These are phyloP conservation scores for Eucalyptus caleyi DNA, from an alignment of 345 rosid species.

Conservation along the genomic window DNA sequence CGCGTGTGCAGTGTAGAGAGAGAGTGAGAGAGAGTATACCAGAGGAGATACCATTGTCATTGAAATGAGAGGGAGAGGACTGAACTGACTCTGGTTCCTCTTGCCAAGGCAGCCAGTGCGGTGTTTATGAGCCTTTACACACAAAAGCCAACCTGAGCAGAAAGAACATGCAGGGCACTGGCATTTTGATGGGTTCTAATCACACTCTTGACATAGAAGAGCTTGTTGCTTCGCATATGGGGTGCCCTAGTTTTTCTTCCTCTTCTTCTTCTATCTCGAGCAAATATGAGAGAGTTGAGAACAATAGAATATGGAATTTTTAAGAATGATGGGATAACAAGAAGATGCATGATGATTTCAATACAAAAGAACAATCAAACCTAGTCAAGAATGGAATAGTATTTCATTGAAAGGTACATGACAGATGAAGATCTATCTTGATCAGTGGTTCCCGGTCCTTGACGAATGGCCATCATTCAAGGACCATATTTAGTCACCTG, in stretches of 20 bases:
- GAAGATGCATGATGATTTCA: not conserved
- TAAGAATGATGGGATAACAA: not conserved
- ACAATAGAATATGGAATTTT: not conserved
- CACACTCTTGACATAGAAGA: constrained; percentile 53
- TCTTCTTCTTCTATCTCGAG: not conserved
- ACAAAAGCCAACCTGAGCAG: constrained; percentile 66
- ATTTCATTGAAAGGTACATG: not conserved
- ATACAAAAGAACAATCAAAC: too few relatives aligned
- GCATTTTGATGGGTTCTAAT: constrained; percentile 40
- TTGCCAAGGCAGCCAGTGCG: constrained; percentile 68
- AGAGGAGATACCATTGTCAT: too few relatives aligned
- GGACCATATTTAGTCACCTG: not conserved
- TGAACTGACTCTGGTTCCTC: not conserved
- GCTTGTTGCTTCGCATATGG: not conserved
- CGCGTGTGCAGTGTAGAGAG: not conserved
- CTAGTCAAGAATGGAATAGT: not conserved
- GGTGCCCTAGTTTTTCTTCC: not conserved
- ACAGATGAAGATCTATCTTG: not conserved
- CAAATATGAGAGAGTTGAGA: not conserved
- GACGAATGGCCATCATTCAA: not conserved
- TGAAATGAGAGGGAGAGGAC: too few relatives aligned
- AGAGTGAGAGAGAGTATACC: too few relatives aligned
- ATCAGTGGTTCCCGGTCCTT: not conserved
- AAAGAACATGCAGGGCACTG: constrained; percentile 73
- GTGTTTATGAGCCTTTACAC: constrained; percentile 78